Base-by-base conservation (phyloP, 2,329 filamentous ascomycete species). In the Xylaria sp. region DNA sequence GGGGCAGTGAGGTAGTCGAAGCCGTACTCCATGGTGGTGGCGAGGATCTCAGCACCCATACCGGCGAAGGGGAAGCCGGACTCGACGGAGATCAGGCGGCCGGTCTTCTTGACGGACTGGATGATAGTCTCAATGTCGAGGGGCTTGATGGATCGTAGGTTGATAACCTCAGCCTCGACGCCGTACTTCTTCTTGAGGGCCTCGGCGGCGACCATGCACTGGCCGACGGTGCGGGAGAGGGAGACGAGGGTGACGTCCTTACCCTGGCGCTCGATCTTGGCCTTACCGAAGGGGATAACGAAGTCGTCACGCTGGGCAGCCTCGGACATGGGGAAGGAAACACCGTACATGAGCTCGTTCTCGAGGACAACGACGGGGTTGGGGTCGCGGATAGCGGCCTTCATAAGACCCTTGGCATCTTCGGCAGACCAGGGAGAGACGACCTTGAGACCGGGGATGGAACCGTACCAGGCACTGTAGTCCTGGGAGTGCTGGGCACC, bases 401-500 rank as follows among this genome's bases (percentile, higher is more conserved):
- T 99, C 68, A 99, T 76, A 65, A 99, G 85, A 77, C 94, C 94
- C 85, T 99, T 99, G 74, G 94, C 94, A 75, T 99, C 94, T 80
- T 99, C 94, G 57, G 94, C 85, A 75, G 91, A 96, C 90, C 92
- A 99, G 63, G 94, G 94, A 35, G 90, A 83, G 67, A 99, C 92
- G 64, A 99, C 94, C 85, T 99, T 99, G 71, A 99, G 81, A 69
- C 94, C 94, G 55, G 94, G 94, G 71, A 99, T 94, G 78, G 91
- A 95, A 74, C 93, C 94, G 79, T 99, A 99, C 94, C 94, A 99
- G 65, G 93, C 92, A 55, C 91, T 91, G 83, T 95, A 99, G 76
- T 99, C 94, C 81, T 99, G 94, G 55, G 94, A 97, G 83, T 99
- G 94, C 83, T 99, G 94, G 62, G 94, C 94, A 66, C 81, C 94